Conservation (phyloP, 768 basidiomycete genomes). For the Trametes elegans region DNA sequence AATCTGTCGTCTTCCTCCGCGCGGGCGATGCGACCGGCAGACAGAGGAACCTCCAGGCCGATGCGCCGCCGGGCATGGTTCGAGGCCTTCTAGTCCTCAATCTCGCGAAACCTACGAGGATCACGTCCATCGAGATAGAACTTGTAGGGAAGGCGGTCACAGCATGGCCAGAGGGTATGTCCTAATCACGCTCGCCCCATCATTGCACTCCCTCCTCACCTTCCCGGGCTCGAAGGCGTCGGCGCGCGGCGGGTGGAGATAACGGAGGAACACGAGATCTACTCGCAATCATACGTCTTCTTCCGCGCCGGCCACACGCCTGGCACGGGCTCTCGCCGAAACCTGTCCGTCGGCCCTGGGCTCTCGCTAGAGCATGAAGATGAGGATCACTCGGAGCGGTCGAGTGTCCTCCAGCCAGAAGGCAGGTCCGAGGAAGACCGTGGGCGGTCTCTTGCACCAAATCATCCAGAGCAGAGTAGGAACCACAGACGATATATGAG, state of each 20-base stretch:
- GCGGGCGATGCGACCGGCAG: slow-evolving; percentile 36
- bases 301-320: slow-evolving; percentile 59
- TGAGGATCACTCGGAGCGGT: slow-evolving; percentile 35
- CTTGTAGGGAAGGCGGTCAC: slow-evolving; percentile 70
- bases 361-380: slow-evolving; percentile 42
- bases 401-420: slow-evolving; percentile 30
- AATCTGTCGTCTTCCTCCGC: slow-evolving; percentile 54
- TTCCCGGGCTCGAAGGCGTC: slow-evolving; percentile 44
- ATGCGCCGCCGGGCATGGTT: slow-evolving; percentile 52
- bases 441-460: slow-evolving; percentile 21
- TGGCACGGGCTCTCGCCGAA: slow-evolving; percentile 41
- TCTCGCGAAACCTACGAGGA: slow-evolving; percentile 74
- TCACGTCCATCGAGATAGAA: slow-evolving; percentile 82
- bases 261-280: slow-evolving; percentile 73
- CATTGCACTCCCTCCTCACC: not conserved
- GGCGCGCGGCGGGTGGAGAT: slow-evolving; percentile 75
- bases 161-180: slow-evolving; percentile 84
- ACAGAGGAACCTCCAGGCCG: slow-evolving; percentile 30
- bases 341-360: slow-evolving; percentile 49
- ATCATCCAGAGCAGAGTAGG: not conserved
- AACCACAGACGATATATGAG: slow-evolving; percentile 27
- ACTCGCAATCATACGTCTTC: slow-evolving; percentile 67
- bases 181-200: too few species aligned
- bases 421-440: slow-evolving; percentile 16
- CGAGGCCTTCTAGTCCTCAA: slow-evolving; percentile 64